Evolutionary conservation across 2,329 filamentous ascomycete species (phyloP), one percentile per base, ranked within the genome.

Genomic region (Colletotrichum sp.): DNA sequence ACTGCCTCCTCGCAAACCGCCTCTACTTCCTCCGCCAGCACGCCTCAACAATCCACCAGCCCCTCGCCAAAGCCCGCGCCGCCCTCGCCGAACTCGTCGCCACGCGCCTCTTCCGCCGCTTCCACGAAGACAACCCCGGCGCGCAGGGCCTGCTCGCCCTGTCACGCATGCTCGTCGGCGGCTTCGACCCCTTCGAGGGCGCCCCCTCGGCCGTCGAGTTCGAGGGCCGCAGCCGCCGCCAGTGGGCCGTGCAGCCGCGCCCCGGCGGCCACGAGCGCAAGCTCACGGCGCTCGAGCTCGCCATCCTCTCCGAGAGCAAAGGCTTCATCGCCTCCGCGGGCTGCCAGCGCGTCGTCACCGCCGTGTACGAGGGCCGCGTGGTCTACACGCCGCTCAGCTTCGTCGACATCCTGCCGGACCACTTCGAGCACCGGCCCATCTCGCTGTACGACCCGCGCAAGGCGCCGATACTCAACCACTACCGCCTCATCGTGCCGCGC

Each of bases 331-430:
- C 89, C 79, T 91, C 92, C 25, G 89, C 91, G 0, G 92, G 92
- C 0, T 94, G 92, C 76, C 92, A 94, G 80, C 92, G 92, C 77
- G 91, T 94, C 27, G 92, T 95, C 15, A 91, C 93, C 76, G 93
- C 93, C 9, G 93, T 95, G 4, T 94, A 94, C 78, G 88, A 89
- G 22, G 93, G 93, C 3, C 87, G 91, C 22, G 89, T 95, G 48
- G 91, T 94, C 27, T 95, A 95, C 78, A 94, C 93, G 2, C 93
- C 93, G 0, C 90, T 91, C 0, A 90, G 91, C 0, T 94, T 94
- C 78, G 89, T 95, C 79, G 93, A 95, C 80, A 94, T 95, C 70
- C 87, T 95, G 3, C 93, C 93, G 0, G 93, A 95, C 80, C 91
- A 93, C 79, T 94, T 94, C 85, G 94, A 94, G 81, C 89, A 92